phyloP scores from a whole-genome alignment of 805 yeast species.

The Komagataella mondaviorum region DNA sequence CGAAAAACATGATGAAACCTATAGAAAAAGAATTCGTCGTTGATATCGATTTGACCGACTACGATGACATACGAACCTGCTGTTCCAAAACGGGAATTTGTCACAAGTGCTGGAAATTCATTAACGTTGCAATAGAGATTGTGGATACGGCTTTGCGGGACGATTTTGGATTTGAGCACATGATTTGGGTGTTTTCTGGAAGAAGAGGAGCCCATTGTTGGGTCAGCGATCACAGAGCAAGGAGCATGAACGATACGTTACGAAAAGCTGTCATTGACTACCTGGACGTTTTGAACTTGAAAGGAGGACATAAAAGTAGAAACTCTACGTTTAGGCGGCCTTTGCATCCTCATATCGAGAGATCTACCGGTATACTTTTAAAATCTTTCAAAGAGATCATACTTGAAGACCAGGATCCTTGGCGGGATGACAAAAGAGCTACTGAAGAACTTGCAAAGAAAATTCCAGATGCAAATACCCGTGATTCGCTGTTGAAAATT shows the following conservation, averaged over 20 bases:
- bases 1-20: constrained; percentile 72
- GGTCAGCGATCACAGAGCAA: constrained; percentile 81
- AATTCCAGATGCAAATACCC: constrained; percentile 46
- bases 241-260: constrained; percentile 55
- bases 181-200: constrained; percentile 94
- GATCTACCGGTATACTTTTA: constrained; percentile 59
- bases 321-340: constrained; percentile 57
- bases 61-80: constrained; percentile 88
- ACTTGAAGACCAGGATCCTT: constrained; percentile 77
- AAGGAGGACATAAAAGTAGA: constrained; percentile 31
- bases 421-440: constrained; percentile 45
- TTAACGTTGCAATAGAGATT: constrained; percentile 69
- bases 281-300: constrained; percentile 53
- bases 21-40: constrained; percentile 78
- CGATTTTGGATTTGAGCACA: constrained; percentile 80
- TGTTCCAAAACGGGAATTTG: constrained; percentile 82
- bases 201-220: constrained; percentile 99
- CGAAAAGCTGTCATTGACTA: constrained; percentile 78
- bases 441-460: constrained; percentile 45
- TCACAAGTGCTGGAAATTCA: constrained; percentile 84
- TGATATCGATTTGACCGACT: constrained; percentile 96
- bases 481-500: constrained; percentile 33
- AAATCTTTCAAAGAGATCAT: constrained; percentile 51
- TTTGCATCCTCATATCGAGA: constrained; percentile 73
- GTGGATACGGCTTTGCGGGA: constrained; percentile 60